These are phyloP conservation scores for Discostella pseudostelligera DNA, from an alignment of 108 stramenopile genomes.

Conservation along the genomic window DNA sequence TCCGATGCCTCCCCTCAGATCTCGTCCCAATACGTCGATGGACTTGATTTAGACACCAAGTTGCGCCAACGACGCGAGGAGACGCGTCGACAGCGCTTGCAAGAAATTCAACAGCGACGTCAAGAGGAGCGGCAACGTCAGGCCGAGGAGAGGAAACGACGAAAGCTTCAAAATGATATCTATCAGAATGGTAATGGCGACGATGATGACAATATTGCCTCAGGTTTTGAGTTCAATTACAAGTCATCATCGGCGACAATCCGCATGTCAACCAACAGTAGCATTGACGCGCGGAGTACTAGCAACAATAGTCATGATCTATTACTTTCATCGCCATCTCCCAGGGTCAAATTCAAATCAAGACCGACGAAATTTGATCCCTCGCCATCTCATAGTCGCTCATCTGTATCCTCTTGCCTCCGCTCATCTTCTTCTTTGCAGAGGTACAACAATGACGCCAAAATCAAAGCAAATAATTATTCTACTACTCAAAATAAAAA, in stretches of 20 bases:
- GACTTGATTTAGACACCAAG: neutral
- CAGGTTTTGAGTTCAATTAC: neutral
- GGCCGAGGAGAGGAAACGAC: slow-evolving; percentile 10
- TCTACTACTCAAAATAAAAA: neutral
- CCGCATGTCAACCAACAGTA: neutral
- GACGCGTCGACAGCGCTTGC: neutral
- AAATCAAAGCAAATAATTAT: neutral
- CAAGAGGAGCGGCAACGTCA: neutral
- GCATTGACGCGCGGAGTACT: neutral
- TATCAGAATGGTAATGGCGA: neutral
- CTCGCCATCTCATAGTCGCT: neutral
- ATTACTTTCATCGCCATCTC: neutral
- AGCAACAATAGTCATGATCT: neutral
- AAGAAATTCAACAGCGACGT: neutral
- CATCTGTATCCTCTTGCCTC: neutral
- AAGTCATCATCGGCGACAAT: neutral
- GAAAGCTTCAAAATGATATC: neutral
- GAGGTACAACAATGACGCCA: neutral
- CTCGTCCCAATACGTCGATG: neutral
- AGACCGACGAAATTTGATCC: neutral
- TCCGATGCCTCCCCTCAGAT: neutral
- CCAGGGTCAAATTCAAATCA: neutral
- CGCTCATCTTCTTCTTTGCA: neutral
- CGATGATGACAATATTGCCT: neutral
- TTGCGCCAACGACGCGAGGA: neutral